These are phyloP conservation scores for Solanum verrucosum DNA, from an alignment of 257 asterid species.

Conservation along the genomic window DNA sequence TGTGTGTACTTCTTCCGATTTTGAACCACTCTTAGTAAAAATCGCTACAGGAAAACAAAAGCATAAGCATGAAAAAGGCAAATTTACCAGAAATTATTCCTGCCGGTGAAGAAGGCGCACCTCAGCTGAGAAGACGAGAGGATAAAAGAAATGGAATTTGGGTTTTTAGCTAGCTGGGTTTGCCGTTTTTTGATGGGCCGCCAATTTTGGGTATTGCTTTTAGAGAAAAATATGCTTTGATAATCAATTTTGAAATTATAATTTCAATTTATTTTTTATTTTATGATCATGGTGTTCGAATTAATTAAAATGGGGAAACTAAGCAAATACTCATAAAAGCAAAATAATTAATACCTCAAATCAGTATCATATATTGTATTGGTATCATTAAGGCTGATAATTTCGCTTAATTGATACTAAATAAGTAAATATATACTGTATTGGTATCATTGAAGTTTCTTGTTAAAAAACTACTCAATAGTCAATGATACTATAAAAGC, in stretches of 20 bases:
- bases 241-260: not conserved
- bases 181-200: not conserved
- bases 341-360: too few relatives aligned
- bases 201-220: not conserved
- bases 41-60: not conserved
- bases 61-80: not conserved
- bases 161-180: not conserved
- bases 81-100: not conserved
- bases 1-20: not conserved
- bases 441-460: too few relatives aligned
- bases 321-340: too few relatives aligned
- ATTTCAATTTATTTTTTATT: too few relatives aligned
- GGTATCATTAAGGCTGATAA: fast-evolving
- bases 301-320: not conserved
- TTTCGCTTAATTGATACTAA: too few relatives aligned
- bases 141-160: not conserved
- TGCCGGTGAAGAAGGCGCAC: not conserved
- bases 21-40: too few relatives aligned
- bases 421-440: too few relatives aligned
- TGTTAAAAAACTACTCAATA: too few relatives aligned
- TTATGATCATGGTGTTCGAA: not conserved
- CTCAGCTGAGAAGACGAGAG: not conserved
- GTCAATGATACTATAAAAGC: too few relatives aligned
- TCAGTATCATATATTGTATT: too few relatives aligned
- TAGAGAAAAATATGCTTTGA: not conserved